A percentile compares a stretch with the other conserved stretches of the same genome.
These are phyloP conservation scores for Besnoitia besnoiti DNA, from an alignment of 169 alveolate genomes.

Conservation along the genomic window DNA sequence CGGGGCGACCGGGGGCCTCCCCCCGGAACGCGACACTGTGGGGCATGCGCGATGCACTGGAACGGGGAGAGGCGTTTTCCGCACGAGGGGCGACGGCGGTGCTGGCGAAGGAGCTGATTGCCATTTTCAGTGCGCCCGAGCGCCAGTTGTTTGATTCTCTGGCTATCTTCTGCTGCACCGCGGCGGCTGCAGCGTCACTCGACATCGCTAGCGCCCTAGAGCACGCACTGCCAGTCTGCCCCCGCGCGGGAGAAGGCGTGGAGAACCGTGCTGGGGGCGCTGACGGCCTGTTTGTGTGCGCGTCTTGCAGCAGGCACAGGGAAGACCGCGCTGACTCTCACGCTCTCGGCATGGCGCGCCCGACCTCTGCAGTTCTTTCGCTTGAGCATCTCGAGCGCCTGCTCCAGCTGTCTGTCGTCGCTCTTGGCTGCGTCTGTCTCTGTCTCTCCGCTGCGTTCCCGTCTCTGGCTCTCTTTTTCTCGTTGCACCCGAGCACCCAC, in stretches of 20 bases:
- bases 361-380: neutral
- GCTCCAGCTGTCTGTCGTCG: neutral
- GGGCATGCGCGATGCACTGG: neutral
- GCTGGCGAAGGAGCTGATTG: neutral
- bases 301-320: neutral
- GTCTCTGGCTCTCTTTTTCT: neutral
- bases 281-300: neutral
- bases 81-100: neutral
- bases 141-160: constrained; percentile 1
- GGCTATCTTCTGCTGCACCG: constrained; percentile 18
- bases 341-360: neutral
- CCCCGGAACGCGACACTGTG: neutral
- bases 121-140: neutral
- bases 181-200: neutral
- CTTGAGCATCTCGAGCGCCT: constrained; percentile 1
- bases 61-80: neutral
- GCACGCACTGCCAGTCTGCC: neutral
- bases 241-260: neutral
- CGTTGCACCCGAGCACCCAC: constrained; percentile 16
- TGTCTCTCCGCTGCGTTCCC: constrained; percentile 34
- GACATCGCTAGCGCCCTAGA: neutral
- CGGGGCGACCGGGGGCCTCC: neutral
- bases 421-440: constrained; percentile 10
- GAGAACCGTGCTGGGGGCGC: too few relatives aligned
- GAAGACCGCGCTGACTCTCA: neutral